A percentile compares a stretch with the other conserved stretches of the same genome.
phyloP scores from a whole-genome alignment of 345 rosid species.

The Eucalyptus coolabah region DNA sequence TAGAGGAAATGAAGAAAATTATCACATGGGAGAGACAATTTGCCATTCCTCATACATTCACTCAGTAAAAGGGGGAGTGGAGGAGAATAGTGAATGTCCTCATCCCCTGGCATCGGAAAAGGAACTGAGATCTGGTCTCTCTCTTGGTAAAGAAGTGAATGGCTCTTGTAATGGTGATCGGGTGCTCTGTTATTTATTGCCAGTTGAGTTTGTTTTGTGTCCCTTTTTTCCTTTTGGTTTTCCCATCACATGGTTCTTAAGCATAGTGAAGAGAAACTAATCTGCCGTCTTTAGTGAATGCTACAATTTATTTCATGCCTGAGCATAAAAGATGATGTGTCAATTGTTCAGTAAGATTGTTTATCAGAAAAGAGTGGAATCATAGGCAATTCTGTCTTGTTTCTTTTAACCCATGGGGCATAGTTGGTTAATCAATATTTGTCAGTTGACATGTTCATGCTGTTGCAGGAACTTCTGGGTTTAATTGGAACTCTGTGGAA shows the following conservation, averaged over 20 bases:
- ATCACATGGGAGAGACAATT: neutral
- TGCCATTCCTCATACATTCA: neutral
- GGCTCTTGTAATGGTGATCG: neutral
- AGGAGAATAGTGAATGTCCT: neutral
- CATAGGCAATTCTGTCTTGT: neutral
- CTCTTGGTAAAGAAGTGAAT: neutral
- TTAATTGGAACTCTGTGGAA: neutral
- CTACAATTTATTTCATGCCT: neutral
- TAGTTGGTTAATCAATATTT: neutral
- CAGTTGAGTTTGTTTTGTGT: neutral
- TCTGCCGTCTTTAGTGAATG: neutral
- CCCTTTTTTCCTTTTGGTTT: neutral
- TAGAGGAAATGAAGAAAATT: neutral
- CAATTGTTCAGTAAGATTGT: neutral
- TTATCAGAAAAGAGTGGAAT: neutral
- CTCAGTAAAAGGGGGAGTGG: neutral
- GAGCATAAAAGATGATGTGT: neutral
- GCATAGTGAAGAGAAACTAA: neutral
- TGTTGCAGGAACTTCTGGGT: neutral
- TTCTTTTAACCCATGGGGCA: neutral
- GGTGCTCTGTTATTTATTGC: neutral
- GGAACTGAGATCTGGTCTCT: neutral
- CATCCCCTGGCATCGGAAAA: neutral
- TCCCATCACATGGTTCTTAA: neutral
- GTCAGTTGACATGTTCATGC: neutral